Conservation (phyloP, 2,329 filamentous ascomycete species). For the Penicillium italicum region DNA sequence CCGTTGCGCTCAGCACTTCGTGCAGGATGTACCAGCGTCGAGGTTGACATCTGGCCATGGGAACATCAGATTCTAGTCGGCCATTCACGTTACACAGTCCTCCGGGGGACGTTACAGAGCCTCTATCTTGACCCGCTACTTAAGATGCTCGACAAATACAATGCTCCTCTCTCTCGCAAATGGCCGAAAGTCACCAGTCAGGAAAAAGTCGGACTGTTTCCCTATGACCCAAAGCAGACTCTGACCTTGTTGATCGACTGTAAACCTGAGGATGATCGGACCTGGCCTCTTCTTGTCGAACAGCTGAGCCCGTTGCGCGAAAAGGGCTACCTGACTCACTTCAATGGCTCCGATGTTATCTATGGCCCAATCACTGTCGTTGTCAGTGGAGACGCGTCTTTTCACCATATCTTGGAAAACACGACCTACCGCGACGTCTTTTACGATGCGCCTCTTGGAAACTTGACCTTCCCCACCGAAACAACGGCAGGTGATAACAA, state of each 20-base stretch:
- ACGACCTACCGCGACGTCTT: slow-evolving; percentile 47
- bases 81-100: slow-evolving; percentile 56
- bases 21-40: slow-evolving; percentile 60
- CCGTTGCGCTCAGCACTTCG: slow-evolving; percentile 61
- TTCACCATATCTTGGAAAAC: slow-evolving; percentile 37
- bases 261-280: slow-evolving; percentile 53
- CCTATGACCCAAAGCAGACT: slow-evolving; percentile 51
- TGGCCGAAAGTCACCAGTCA: background rate
- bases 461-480: slow-evolving; percentile 8
- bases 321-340: slow-evolving; percentile 45
- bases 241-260: slow-evolving; percentile 66
- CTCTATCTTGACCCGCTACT: slow-evolving; percentile 65
- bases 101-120: slow-evolving; percentile 55
- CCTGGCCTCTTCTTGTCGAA: slow-evolving; percentile 27
- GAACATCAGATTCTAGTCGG: slow-evolving; percentile 60
- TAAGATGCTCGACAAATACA: slow-evolving; percentile 54
- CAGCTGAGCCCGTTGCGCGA: slow-evolving; percentile 44
- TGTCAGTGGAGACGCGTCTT: slow-evolving; percentile 48
- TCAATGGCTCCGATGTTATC: slow-evolving; percentile 36
- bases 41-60: slow-evolving; percentile 67
- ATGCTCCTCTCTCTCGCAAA: slow-evolving; percentile 25
- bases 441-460: slow-evolving; percentile 48
- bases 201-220: slow-evolving; percentile 53
- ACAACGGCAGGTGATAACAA: background rate
- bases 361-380: slow-evolving; percentile 48